Percentiles rank a stretch among this genome's conserved stretches.
These are phyloP conservation scores for Prunus fruticosa DNA, from an alignment of 306 rosid genomes.

Conservation along the genomic window DNA sequence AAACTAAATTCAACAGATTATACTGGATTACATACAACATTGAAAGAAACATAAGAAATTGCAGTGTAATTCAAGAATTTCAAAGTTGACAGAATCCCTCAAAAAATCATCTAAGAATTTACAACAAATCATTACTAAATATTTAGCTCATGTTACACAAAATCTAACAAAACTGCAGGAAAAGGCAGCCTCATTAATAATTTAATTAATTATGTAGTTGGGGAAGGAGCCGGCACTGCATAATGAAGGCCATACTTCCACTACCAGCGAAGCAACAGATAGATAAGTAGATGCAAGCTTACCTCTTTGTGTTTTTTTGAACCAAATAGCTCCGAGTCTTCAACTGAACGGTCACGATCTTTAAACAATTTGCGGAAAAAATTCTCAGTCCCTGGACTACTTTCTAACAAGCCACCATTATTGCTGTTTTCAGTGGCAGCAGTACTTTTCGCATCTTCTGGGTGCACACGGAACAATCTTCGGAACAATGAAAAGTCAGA, in stretches of 20 bases:
- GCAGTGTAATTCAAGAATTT: neutral
- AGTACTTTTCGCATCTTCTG: slow-evolving; percentile 67
- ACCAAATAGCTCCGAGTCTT: slow-evolving; percentile 86
- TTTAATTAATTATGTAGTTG: neutral
- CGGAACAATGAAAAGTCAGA: slow-evolving; percentile 79
- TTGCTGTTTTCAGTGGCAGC: slow-evolving; percentile 50
- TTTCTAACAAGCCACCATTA: slow-evolving; percentile 49
- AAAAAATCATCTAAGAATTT: neutral
- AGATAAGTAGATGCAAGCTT: slow-evolving; percentile 22
- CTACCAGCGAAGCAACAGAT: slow-evolving; percentile 2
- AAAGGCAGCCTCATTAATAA: neutral
- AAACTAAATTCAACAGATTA: slow-evolving; percentile 4
- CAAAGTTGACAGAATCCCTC: neutral
- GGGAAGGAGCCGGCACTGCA: neutral
- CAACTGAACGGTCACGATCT: slow-evolving; percentile 85
- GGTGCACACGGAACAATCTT: slow-evolving; percentile 85
- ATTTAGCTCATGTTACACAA: neutral
- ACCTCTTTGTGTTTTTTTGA: slow-evolving; percentile 84
- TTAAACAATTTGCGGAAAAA: slow-evolving; percentile 88
- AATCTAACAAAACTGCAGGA: neutral
- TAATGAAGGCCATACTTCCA: neutral
- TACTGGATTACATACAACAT: neutral
- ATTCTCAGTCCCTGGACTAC: slow-evolving; percentile 85
- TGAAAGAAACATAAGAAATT: neutral
- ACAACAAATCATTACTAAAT: neutral